Evolutionary conservation across 352 stramenopile genomes (phyloP).

Genomic region (Globisporangium takayamanum): DNA sequence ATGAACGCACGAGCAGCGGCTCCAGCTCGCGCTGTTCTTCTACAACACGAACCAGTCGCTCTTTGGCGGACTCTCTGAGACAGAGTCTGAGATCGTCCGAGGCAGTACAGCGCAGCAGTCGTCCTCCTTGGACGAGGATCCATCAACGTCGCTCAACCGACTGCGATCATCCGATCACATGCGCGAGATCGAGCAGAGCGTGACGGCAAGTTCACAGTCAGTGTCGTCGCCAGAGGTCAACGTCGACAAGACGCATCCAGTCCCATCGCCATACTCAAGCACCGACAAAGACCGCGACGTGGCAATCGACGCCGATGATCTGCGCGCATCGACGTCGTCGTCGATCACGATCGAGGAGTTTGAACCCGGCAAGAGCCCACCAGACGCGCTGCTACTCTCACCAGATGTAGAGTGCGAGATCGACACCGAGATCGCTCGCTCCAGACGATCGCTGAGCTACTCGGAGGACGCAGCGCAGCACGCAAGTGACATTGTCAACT

Average conservation of each 20-base stretch:
- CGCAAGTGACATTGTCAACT: constrained; percentile 9
- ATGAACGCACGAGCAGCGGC: constrained; percentile 20
- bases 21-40: constrained; percentile 77
- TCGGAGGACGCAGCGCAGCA: background rate
- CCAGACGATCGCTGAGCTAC: constrained; percentile 1
- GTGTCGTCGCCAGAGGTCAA: background rate
- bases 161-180: background rate
- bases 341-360: constrained; percentile 63
- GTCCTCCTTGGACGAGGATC: background rate
- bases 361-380: constrained; percentile 30
- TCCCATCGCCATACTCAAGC: too few species aligned
- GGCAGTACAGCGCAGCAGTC: constrained; percentile 5
- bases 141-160: too few species aligned
- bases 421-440: constrained; percentile 4
- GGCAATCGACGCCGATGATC: constrained; percentile 17
- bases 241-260: background rate
- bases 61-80: constrained; percentile 35
- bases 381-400: constrained; percentile 6
- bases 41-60: constrained; percentile 53
- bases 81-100: constrained; percentile 45
- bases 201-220: background rate
- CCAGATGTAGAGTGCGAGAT: background rate
- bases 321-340: constrained; percentile 5
- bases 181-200: background rate
- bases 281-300: constrained; percentile 4